These are phyloP conservation scores for Plasmodium relictum DNA, from an alignment of 169 alveolate genomes.

Conservation along the genomic window DNA sequence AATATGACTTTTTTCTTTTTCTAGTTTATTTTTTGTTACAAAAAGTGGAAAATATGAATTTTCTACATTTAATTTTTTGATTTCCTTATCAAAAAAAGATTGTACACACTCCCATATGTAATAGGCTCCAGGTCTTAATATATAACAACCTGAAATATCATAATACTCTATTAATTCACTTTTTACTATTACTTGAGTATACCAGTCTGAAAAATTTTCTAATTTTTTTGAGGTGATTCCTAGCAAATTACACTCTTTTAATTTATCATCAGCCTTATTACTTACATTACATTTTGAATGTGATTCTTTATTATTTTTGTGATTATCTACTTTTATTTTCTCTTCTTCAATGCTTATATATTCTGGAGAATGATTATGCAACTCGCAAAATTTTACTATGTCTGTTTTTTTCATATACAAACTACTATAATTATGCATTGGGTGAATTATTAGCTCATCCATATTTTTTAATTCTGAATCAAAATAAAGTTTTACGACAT, in stretches of 20 bases:
- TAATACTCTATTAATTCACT: conserved; percentile 99
- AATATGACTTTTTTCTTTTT: conserved; percentile 97
- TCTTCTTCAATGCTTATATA: conserved; percentile 31
- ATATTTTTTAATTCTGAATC: conserved; percentile 75
- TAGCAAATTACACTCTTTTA: conserved; percentile 70
- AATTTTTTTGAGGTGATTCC: conserved; percentile 89
- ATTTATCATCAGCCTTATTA: conserved; percentile 18
- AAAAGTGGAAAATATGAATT: conserved; percentile 97
- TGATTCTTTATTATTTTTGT: neutral
- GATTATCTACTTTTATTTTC: conserved; percentile 16
- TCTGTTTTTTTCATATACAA: conserved; percentile 74
- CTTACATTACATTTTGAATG: neutral
- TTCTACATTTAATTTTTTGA: conserved; percentile 91
- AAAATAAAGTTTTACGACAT: conserved; percentile 16
- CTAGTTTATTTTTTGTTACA: conserved; percentile 95
- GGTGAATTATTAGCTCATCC: conserved; percentile 77
- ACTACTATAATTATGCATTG: conserved; percentile 76
- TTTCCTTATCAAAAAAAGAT: conserved; percentile 91
- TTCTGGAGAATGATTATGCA: conserved; percentile 59
- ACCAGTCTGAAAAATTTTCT: conserved; percentile 91
- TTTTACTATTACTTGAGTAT: conserved; percentile 93
- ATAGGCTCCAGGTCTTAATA: conserved; percentile 98
- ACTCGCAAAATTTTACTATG: conserved; percentile 70
- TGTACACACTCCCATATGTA: conserved; percentile 98
- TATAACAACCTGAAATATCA: conserved; percentile 99